Evolutionary conservation across 2,329 filamentous ascomycete genomes (phyloP), one percentile per base, ranked within the genome.

Genomic region (Chrysoporthe austroafricana): DNA sequence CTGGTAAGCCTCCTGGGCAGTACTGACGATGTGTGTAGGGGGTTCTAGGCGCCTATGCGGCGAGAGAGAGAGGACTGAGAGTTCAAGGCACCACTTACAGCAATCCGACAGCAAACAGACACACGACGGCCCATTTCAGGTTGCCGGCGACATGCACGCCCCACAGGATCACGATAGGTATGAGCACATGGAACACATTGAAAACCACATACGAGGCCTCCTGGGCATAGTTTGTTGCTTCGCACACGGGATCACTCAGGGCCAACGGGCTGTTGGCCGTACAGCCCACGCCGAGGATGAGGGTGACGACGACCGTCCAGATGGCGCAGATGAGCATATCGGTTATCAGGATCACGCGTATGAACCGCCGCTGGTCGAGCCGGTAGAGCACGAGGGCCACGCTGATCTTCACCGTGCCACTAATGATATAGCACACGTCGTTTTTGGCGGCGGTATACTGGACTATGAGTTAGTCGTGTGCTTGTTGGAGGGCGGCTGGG

Each of bases 151-250:
- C 59, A 39, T 68, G 62, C 1, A 70, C 63, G n/a, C 67, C 64
- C 68, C 68, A 70, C 9, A 70, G n/a, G 16, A 70, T 70, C 21
- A 68, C 42, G 2, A 70, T 66, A 9, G 68, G 68, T 1, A 70
- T 58, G 1, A 70, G 13, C 13, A 70, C 66, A 32, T 70, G 68
- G 3, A 60, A 34, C 3, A 68, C 54, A 5, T 70, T 62, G 48
- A 65, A 70, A 13, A 70, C 62, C 0, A 70, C 54, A 11, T 70
- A 70, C 42, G 63, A 68, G 52, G 66, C 44, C 48, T 70, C 68
- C 42, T 68, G 66, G 3, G 66, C 48, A 36, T 70, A 70, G 48
- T 63, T 68, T 0, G 60, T 65, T 18, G 64, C 56, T 26, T 59
- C 43, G 32, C 68, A 70, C 39, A 70, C 68, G 8, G 21, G 48